Evolutionary conservation across 345 rosid genomes (phyloP), one percentile per base, ranked within the genome.

Genomic region (Firmiana major): DNA sequence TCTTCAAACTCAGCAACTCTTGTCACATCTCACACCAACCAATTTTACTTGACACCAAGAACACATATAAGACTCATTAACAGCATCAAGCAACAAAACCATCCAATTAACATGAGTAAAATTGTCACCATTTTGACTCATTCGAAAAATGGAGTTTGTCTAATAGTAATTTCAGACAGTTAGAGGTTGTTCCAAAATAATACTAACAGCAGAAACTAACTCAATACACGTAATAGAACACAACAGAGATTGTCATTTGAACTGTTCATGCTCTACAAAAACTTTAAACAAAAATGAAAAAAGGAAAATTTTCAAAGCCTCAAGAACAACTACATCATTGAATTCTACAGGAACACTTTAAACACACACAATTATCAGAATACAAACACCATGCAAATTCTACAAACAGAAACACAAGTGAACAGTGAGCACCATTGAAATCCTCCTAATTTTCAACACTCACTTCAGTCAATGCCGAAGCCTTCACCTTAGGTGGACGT

Each of bases 401-500:
- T 81, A 81, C 81, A 71, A 9, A 13, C 76, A 72, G 26, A 60
- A 16, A 9, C 13, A 64, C 65, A 46, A 45, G 64, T 48, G 72
- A 54, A 28, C 49, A 53, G 31, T 65, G 42, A 77, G 28, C 16
- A 63, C 9, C 71, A 21, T n/a, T 17, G 15, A 43, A 16, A n/a
- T 31, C 17, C 54, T 36, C 13, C 9, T 74, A 77, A 10, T 70
- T 34, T 63, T 66, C 60, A 80, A 81, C 78, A 81, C 80, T 79
- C 71, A 81, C 66, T 82, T 85, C 86, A 60, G 81, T 65, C 58
- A 80, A 53, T 22, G 81, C 63, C 3, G 74, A 34, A 73, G 73
- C 51, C 77, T 86, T 86, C 73, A 79, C 87, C 86, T 88, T 88
- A 11, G 86, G 89, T 10, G 89, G 91, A 54, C 89, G 84, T 10